Evolutionary conservation across 495 filamentous ascomycete genomes (phyloP), one percentile per base, ranked within the genome.

Genomic region (Cercophora sp.): DNA sequence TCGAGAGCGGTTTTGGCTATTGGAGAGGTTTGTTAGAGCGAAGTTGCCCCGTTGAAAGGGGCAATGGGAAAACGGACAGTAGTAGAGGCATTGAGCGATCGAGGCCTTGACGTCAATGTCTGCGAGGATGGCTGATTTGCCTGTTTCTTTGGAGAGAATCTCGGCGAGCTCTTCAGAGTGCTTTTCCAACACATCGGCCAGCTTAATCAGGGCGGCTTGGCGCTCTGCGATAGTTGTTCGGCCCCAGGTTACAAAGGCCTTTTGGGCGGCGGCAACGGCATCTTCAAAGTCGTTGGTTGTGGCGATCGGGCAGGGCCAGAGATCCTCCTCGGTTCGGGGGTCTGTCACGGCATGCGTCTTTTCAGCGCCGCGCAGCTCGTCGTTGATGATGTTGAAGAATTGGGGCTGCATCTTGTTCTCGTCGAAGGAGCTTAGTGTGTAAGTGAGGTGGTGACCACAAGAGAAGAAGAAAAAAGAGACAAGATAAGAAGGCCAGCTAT

Each of bases 161-260:
- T 64, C 60, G 24, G 65, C 53, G 10, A 77, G 57, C 41, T 74
- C 62, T 2, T 65, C 62, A 8, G 50, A 48, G 42, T 77, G 59
- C 23, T 69, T 50, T 9, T 64, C 54, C 40, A 75, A 51, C 36
- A 58, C 44, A 8, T 70, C 65, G 34, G 75, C 76, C 40, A 81
- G 78, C 51, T 79, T 79, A 36, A 67, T 47, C 4, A 88, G 58
- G 9, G 77, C 60, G 20, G 78, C 72, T 29, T 81, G 75, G 13
- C 86, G 76, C 61, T 79, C 70, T 0, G 68, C 55, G 10, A 68
- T 52, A 0, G 71, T 68, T 9, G 62, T 70, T 32, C 67, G 57
- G 16, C 55, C 61, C 77, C 77, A 80, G 0, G 64, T 62, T 27
- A 62, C 57, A 47, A 78, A 78, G 26, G 77, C 77, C 5, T 63